Evolutionary conservation across 2,329 filamentous ascomycete genomes (phyloP).

Genomic region (Alternaria brassicae): DNA sequence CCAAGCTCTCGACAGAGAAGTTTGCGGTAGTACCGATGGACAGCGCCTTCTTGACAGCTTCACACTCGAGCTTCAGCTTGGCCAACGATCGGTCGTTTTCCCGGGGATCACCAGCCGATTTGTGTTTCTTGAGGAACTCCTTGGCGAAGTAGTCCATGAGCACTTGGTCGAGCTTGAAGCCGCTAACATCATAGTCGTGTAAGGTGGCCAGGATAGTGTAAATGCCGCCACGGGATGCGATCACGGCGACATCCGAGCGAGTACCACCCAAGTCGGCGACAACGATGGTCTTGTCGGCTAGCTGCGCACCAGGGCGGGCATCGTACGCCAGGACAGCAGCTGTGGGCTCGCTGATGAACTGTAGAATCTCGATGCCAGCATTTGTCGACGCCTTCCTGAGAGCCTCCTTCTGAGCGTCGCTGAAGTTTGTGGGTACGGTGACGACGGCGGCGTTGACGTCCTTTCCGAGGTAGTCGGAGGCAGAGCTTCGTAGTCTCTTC

Average conservation of each 20-base stretch:
- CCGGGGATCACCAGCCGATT: slow-evolving; percentile 74
- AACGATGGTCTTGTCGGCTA: slow-evolving; percentile 86
- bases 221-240: slow-evolving; percentile 91
- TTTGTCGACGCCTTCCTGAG: slow-evolving; percentile 78
- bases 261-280: slow-evolving; percentile 94
- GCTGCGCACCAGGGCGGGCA: slow-evolving; percentile 75
- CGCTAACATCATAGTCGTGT: slow-evolving; percentile 94
- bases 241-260: slow-evolving; percentile 86
- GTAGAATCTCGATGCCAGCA: slow-evolving; percentile 86
- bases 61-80: slow-evolving; percentile 90
- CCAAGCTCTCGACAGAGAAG: slow-evolving; percentile 91
- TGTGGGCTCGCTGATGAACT: slow-evolving; percentile 90
- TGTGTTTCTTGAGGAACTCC: slow-evolving; percentile 98
- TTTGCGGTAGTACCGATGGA: slow-evolving; percentile 86
- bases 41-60: slow-evolving; percentile 89
- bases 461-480: slow-evolving; percentile 91
- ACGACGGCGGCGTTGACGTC: slow-evolving; percentile 93
- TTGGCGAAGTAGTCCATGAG: slow-evolving; percentile 97
- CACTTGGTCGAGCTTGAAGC: slow-evolving; percentile 84
- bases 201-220: slow-evolving; percentile 93
- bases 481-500: slow-evolving; percentile 79
- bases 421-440: slow-evolving; percentile 92
- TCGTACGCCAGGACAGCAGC: slow-evolving; percentile 91
- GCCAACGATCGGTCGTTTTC: slow-evolving; percentile 81
- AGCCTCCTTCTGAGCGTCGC: slow-evolving; percentile 83